A percentile compares a stretch with the other conserved stretches of the same genome.
Conservation (phyloP, 2,329 filamentous ascomycete species). For the Pseudocercospora crystallina region DNA sequence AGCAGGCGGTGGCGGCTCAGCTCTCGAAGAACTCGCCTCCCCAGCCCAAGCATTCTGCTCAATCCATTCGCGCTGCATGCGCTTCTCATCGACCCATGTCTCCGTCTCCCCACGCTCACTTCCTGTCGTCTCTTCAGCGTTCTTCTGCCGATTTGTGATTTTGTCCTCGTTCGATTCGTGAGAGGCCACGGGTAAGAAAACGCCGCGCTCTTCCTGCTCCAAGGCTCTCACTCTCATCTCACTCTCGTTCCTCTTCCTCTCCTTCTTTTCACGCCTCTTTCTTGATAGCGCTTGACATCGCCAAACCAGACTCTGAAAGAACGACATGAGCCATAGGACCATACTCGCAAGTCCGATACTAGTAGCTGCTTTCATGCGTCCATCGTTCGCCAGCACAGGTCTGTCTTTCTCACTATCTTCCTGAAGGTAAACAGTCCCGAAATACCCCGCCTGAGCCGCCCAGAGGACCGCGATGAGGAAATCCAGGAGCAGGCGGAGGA, state of each 20-base stretch:
- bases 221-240: neutral
- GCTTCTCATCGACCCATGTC: conserved; percentile 8
- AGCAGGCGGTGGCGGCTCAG: conserved; percentile 2
- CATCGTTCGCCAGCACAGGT: conserved; percentile 3
- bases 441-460: conserved; percentile 8
- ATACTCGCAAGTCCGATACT: conserved; percentile 3
- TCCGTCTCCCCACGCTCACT: neutral
- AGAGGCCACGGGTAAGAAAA: neutral
- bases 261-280: conserved; percentile 1
- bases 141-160: neutral
- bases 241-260: neutral
- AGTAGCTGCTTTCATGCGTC: conserved; percentile 1
- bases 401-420: neutral
- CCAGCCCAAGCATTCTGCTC: neutral
- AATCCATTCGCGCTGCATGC: conserved; percentile 4
- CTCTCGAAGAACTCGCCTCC: neutral
- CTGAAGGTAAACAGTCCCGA: conserved; percentile 2
- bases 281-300: conserved; percentile 9
- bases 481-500: conserved; percentile 3
- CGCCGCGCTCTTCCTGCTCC: neutral
- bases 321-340: conserved; percentile 1
- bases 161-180: neutral
- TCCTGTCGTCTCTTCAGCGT: neutral
- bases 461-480: conserved; percentile 7
- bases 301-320: conserved; percentile 9